phyloP scores from a whole-genome alignment of 2,329 filamentous ascomycete species.

The Penicillium sp. region DNA sequence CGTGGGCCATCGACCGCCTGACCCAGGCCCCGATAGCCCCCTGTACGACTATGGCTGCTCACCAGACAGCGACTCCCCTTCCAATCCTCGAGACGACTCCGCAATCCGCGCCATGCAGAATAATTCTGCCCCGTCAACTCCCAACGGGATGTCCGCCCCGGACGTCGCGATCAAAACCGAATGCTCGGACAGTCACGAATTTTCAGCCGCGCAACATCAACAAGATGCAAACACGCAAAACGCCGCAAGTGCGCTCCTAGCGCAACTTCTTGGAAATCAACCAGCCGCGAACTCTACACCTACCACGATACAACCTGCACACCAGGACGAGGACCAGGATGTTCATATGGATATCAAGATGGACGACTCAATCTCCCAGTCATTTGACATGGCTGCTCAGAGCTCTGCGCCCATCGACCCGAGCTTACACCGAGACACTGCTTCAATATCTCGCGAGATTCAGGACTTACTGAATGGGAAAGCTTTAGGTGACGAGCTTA shows the following conservation, averaged over 20 bases:
- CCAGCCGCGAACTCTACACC: conserved; percentile 20
- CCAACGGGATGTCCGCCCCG: conserved; percentile 31
- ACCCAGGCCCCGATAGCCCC: conserved; percentile 42
- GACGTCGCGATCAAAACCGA: conserved; percentile 34
- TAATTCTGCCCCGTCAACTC: conserved; percentile 36
- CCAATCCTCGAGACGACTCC: conserved; percentile 35
- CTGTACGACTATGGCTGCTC: conserved; percentile 40
- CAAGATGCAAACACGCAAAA: conserved; percentile 39
- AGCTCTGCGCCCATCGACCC: conserved; percentile 5
- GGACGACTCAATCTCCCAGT: conserved; percentile 11
- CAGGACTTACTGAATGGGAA: conserved; percentile 20
- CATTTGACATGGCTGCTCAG: conserved; percentile 9
- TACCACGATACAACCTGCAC: conserved; percentile 17
- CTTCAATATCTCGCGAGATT: conserved; percentile 15
- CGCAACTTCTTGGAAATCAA: conserved; percentile 42
- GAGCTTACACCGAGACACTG: conserved; percentile 9
- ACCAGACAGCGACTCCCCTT: conserved; percentile 27
- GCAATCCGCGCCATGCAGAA: conserved; percentile 39
- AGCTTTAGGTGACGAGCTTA: conserved; percentile 16
- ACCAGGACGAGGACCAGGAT: conserved; percentile 15
- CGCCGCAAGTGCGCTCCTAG: conserved; percentile 42
- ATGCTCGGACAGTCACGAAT: conserved; percentile 24
- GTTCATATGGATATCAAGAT: conserved; percentile 12
- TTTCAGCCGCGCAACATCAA: conserved; percentile 25
- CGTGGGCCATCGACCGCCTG: conserved; percentile 46